Conservation (phyloP, 2,329 filamentous ascomycete species). For the Trichoderma endophyticum region DNA sequence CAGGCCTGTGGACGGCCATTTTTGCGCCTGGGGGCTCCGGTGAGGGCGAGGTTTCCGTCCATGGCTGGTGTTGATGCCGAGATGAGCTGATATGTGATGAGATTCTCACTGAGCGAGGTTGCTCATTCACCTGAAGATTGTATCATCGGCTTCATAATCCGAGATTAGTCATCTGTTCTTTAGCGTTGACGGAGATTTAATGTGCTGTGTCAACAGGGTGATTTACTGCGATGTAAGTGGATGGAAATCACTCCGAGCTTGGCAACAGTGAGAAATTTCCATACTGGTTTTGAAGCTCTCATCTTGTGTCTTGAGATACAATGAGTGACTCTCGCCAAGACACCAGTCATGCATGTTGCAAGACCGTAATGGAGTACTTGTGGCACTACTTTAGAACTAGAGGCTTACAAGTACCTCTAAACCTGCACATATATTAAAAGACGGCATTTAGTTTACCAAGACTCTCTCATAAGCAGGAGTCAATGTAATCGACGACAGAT, state of each 20-base stretch:
- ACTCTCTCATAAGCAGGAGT: neutral
- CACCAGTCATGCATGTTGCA: neutral
- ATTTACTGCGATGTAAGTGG: neutral
- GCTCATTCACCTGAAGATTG: neutral
- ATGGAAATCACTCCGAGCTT: neutral
- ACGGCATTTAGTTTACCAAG: neutral
- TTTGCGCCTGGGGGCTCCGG: constrained; percentile 5
- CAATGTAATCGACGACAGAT: neutral
- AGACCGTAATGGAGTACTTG: neutral
- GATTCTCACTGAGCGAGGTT: neutral
- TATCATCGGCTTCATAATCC: neutral
- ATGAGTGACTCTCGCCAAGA: neutral
- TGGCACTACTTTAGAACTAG: neutral
- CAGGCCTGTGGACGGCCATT: constrained; percentile 12
- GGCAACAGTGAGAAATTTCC: neutral
- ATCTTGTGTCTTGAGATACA: neutral
- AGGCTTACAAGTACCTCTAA: neutral
- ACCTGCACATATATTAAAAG: neutral
- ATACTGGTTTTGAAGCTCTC: neutral
- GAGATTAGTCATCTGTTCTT: neutral
- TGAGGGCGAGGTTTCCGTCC: neutral
- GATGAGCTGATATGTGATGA: neutral
- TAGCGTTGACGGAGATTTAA: neutral
- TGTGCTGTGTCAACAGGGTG: neutral
- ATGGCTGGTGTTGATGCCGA: neutral